phyloP scores from a whole-genome alignment of 441 rosid species.

The Adansonia gregorii region DNA sequence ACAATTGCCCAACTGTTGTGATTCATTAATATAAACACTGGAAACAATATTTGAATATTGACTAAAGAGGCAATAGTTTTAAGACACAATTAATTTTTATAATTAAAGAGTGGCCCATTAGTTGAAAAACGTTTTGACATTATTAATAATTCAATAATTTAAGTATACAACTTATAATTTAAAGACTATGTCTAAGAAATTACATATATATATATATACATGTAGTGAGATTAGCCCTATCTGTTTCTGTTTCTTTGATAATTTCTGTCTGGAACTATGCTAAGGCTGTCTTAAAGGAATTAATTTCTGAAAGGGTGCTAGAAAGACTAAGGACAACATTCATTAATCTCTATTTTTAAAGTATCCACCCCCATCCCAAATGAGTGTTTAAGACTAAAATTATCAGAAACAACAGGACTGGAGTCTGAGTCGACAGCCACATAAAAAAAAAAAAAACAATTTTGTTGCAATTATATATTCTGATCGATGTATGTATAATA shows the following conservation, averaged over 20 bases:
- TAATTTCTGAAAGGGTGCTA: background rate
- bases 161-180: background rate
- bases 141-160: background rate
- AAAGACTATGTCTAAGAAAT: background rate
- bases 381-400: conserved; percentile 15
- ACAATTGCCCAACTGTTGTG: conserved; percentile 2
- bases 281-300: background rate
- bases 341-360: background rate
- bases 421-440: conserved; percentile 1
- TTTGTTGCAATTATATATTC: background rate
- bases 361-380: background rate
- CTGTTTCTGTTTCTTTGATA: background rate
- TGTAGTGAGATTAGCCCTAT: background rate
- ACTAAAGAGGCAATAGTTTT: background rate
- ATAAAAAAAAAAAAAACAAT: background rate
- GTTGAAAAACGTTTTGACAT: background rate
- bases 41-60: conserved; percentile 1
- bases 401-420: conserved; percentile 15
- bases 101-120: background rate
- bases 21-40: background rate
- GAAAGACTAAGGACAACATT: conserved; percentile 2
- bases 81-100: background rate
- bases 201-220: background rate
- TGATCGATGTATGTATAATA: background rate
- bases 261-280: conserved; percentile 24